Conservation (phyloP, 1,139 yeast species). For the Nematodospora anomalae region DNA sequence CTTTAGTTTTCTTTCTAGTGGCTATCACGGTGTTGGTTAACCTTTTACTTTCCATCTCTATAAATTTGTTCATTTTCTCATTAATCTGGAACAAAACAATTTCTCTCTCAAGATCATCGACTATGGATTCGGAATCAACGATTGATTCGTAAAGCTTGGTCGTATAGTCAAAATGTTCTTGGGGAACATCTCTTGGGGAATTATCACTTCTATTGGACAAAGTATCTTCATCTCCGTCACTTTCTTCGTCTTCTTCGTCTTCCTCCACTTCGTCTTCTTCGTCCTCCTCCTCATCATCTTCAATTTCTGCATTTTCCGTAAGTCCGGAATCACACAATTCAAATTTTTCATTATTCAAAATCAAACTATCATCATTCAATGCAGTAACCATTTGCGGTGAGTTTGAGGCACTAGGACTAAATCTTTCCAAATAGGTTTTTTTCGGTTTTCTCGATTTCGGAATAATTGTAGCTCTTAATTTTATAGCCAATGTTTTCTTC, state of each 20-base stretch:
- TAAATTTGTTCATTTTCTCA: slow-evolving; percentile 32
- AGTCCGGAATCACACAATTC: slow-evolving; percentile 25
- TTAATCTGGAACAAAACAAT: slow-evolving; percentile 43
- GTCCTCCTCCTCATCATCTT: slow-evolving; percentile 23
- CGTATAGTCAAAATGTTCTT: slow-evolving; percentile 18
- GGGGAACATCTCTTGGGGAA: slow-evolving; percentile 6
- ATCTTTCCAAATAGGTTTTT: slow-evolving; percentile 26
- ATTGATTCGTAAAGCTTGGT: slow-evolving; percentile 35
- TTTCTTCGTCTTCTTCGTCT: slow-evolving; percentile 16
- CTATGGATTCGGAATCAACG: slow-evolving; percentile 35
- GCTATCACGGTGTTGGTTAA: slow-evolving; percentile 33
- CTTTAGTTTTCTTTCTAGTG: slow-evolving; percentile 35
- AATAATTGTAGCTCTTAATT: slow-evolving; percentile 35
- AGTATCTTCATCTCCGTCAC: slow-evolving; percentile 13
- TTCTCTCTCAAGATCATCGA: slow-evolving; percentile 36
- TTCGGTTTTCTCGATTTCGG: slow-evolving; percentile 35
- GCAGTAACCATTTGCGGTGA: slow-evolving; percentile 46
- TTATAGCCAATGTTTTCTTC: slow-evolving; percentile 31
- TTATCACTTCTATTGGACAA: slow-evolving; percentile 3
- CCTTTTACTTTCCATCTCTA: slow-evolving; percentile 35
- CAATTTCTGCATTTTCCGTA: slow-evolving; percentile 30
- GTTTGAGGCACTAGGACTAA: slow-evolving; percentile 38
- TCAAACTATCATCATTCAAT: slow-evolving; percentile 35
- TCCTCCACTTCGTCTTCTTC: slow-evolving; percentile 20
- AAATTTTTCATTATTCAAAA: slow-evolving; percentile 37